Base-by-base conservation (phyloP, 495 filamentous ascomycete species). In the Immersiella caudata region DNA sequence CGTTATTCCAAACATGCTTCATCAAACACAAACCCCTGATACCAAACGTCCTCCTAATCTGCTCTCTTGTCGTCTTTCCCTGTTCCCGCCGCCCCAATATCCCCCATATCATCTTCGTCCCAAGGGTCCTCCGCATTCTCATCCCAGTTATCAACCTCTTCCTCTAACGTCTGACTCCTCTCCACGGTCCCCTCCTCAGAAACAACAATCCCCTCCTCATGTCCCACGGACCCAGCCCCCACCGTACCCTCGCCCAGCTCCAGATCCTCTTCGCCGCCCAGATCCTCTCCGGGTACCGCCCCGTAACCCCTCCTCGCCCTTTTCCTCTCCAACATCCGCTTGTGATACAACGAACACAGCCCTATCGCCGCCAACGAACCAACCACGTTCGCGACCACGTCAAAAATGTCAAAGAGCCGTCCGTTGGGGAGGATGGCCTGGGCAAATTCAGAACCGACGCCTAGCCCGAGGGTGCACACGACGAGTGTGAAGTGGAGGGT, bases 321-420 rank as follows among this genome's bases (percentile, higher is more conserved):
- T 72, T 92, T 92, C 60, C 95, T 84, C 74, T 97, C 93, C 58
- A 99, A 81, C 96, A 98, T 98, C 50, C 95, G 87, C 67, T 90
- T 90, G 79, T 99, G 95, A 69, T 98, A 99, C 90, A 91, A 93
- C 64, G 87, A 88, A 73, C 91, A 94, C 29, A 96, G 73, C 7
- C 84, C 88, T 54, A 97, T 75, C 0, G 86, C 93, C 1, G 81
- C 79, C 18, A 90, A 76, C 65, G 89, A 93, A 49, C 96, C 95
- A 58, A 92, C 83, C 5, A 97, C 75, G 78, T 98, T 98, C 76
- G 93, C 94, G 60, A 93, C 78, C 40, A 98, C 88, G 73, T 98
- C 92, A 63, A 88, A 91, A 55, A 88, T 80, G 70, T 99, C 95
- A 74, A 98, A 99, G 14, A 81, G 74, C 50, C 94, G 89, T 56